A percentile compares a stretch with the other conserved stretches of the same genome.
Conservation (phyloP, 129 eudicot genomes). For the Flaveria bidentis region DNA sequence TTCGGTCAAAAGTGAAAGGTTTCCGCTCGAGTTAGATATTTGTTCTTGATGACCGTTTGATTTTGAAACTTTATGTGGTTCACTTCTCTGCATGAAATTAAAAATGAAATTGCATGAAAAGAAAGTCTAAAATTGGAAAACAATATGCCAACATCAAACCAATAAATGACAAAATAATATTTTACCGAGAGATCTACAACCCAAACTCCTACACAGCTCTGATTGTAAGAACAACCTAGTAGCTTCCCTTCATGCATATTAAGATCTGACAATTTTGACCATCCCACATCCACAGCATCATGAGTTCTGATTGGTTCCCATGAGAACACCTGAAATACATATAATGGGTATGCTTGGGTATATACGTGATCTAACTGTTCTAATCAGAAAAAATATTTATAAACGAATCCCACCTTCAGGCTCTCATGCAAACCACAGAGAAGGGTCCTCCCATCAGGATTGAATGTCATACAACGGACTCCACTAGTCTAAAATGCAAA, state of each 20-base stretch:
- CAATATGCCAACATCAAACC: not conserved
- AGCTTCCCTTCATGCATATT: slow-evolving; percentile 98
- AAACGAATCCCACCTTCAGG: slow-evolving; percentile 56
- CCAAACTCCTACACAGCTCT: slow-evolving; percentile 99
- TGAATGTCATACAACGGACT: slow-evolving; percentile 94
- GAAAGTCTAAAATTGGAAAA: slow-evolving; percentile 28
- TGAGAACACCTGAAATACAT: slow-evolving; percentile 65
- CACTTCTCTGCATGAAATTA: slow-evolving; percentile 59
- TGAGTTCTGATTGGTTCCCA: slow-evolving; percentile 97
- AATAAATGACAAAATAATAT: slow-evolving; percentile 3
- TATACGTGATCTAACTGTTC: slow-evolving; percentile 9
- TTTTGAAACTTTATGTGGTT: slow-evolving; percentile 57
- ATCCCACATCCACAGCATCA: slow-evolving; percentile 96
- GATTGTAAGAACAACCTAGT: slow-evolving; percentile 96
- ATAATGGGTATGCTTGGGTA: not conserved
- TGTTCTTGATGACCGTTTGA: slow-evolving; percentile 57
- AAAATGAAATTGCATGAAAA: slow-evolving; percentile 10
- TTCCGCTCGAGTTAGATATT: slow-evolving; percentile 62
- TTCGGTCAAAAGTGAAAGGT: slow-evolving; percentile 46
- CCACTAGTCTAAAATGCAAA: slow-evolving; percentile 69
- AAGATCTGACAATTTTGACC: slow-evolving; percentile 92
- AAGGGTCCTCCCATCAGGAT: slow-evolving; percentile 96
- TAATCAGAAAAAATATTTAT: not conserved
- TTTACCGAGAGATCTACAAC: slow-evolving; percentile 95
- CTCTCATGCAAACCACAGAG: slow-evolving; percentile 95